Conservation (phyloP, 2,329 filamentous ascomycete species). For the Furcasterigmium sp. region DNA sequence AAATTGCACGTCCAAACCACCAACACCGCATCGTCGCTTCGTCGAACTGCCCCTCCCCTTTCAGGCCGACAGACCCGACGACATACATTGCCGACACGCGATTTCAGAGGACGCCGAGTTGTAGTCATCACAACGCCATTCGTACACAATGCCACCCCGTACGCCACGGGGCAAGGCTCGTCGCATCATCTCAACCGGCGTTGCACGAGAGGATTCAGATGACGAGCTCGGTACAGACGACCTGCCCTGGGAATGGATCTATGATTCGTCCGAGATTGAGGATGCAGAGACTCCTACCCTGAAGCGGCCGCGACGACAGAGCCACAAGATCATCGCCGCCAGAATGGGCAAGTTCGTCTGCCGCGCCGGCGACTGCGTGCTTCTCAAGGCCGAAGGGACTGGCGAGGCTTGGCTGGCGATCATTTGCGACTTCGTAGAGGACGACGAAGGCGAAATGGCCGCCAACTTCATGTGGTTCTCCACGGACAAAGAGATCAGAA, state of each 20-base stretch:
- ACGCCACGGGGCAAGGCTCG: neutral
- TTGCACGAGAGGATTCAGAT: constrained; percentile 75
- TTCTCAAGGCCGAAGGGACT: constrained; percentile 81
- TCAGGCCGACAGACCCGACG: too few species aligned
- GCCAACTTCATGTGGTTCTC: constrained; percentile 96
- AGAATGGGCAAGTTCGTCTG: constrained; percentile 79
- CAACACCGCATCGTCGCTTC: neutral
- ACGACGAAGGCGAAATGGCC: constrained; percentile 70
- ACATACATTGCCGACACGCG: too few species aligned
- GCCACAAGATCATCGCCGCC: constrained; percentile 66
- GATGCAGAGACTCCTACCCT: constrained; percentile 13
- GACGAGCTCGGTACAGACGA: constrained; percentile 77
- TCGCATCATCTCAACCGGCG: constrained; percentile 36
- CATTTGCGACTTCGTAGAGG: constrained; percentile 74
- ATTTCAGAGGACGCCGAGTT: too few species aligned
- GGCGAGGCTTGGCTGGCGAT: constrained; percentile 92
- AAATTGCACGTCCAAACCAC: too few species aligned
- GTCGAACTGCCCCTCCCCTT: too few species aligned
- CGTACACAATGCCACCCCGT: neutral
- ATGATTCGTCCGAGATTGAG: constrained; percentile 34
- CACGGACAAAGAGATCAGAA: constrained; percentile 82
- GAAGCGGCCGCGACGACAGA: constrained; percentile 28
- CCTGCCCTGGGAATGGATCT: constrained; percentile 75
- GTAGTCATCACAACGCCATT: too few species aligned
- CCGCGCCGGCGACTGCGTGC: constrained; percentile 72